phyloP scores from a whole-genome alignment of 2,329 filamentous ascomycete species.

The Fusarium citri region DNA sequence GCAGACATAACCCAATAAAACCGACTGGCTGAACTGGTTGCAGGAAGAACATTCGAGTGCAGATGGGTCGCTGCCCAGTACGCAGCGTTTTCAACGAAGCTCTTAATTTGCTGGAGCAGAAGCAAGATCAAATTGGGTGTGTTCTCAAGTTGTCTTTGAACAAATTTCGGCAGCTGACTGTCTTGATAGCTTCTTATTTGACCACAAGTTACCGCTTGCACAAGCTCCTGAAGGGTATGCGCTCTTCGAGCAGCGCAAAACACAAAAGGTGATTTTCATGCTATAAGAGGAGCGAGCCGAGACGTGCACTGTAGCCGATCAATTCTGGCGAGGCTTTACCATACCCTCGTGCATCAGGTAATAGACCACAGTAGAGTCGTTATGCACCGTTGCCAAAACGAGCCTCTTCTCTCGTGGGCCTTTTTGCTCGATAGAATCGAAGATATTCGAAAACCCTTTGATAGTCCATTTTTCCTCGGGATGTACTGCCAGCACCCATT shows the following conservation, averaged over 20 bases:
- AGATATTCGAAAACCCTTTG: conserved; percentile 73
- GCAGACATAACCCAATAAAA: conserved; percentile 13
- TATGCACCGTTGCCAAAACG: conserved; percentile 78
- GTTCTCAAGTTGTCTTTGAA: conserved; percentile 42
- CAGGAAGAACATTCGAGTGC: conserved; percentile 77
- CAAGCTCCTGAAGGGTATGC: conserved; percentile 76
- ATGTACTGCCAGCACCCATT: conserved; percentile 83
- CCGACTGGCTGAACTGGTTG: conserved; percentile 37
- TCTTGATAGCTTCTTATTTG: conserved; percentile 76
- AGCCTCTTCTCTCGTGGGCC: conserved; percentile 71
- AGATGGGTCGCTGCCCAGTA: conserved; percentile 83
- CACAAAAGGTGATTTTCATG: conserved; percentile 78
- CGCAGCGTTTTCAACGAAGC: conserved; percentile 76
- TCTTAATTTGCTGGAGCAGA: conserved; percentile 72
- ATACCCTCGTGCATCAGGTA: conserved; percentile 89
- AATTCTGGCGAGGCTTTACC: conserved; percentile 87
- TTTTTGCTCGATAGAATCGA: conserved; percentile 69
- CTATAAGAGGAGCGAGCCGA: conserved; percentile 48
- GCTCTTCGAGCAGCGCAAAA: conserved; percentile 78
- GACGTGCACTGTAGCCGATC: conserved; percentile 21
- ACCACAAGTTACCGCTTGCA: conserved; percentile 77
- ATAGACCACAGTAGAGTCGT: conserved; percentile 86
- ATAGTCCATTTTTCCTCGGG: conserved; percentile 79
- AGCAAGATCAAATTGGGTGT: conserved; percentile 74
- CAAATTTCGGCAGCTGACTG: conserved; percentile 13